Evolutionary conservation across 345 rosid species (phyloP), one percentile per base, ranked within the genome.

Genomic region (Populus ilicifolia): DNA sequence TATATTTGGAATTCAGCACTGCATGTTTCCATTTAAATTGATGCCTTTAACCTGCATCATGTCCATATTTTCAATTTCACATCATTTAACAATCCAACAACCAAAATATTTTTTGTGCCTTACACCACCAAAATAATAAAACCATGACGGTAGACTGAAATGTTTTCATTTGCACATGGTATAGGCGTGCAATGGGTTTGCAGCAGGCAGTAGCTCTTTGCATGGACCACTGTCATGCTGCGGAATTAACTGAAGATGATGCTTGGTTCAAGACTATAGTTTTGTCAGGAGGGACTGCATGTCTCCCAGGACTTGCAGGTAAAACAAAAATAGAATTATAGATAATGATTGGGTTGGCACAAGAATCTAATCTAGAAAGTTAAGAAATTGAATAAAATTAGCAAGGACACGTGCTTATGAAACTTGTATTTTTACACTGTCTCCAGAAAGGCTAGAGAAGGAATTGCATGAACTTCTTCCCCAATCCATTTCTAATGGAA

Each of bases 231-330:
- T 93, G 98, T 79, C 87, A 89, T 78, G 84, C 84, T 62, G 92
- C 96, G 1, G 92, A 88, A 75, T 85, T 95, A 64, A 62, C 85
- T 68, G 85, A 83, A 50, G 94, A 93, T 46, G 89, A 87, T 84
- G 70, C 89, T 83, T 93, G 99, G 99, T 95, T 87, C 89, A 95
- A 93, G 87, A 93, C 97, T 30, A 88, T 95, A 76, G 91, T 93
- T 78, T 76, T 95, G 82, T 79, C 93, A 1, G 98, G 98, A 61
- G 98, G 98, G 68, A 85, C 89, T 56, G 93, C 93, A 2, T 90
- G 96, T 85, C 87, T 95, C 77, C 96, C 98, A 16, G 97, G 99
- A 59, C 89, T 93, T 48, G 87, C 94, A 84, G 96, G 98, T 91
- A 12, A 33, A 75, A 27, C 0, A 27, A 71, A 17, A 7, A 29